Base-by-base conservation (phyloP, 805 yeast genomes). In the Starmera quercuum region DNA sequence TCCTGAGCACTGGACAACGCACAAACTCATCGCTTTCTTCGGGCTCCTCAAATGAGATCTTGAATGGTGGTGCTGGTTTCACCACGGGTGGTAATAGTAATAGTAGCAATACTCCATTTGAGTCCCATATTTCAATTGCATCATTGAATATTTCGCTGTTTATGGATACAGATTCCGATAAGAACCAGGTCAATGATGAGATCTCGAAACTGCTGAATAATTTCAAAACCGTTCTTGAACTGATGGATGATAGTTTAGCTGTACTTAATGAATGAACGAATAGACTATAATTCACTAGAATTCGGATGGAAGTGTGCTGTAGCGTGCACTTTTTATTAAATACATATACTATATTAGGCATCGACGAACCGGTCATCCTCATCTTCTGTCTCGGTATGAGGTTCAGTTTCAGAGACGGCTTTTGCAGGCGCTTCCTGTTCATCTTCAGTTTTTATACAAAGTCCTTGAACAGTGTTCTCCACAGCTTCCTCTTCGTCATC, bases 241-340 rank as follows among this genome's bases (percentile, higher is more conserved):
- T 47, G 3, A 42, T 60, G 39, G 61, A 53, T 30, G 61, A 56
- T 24, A 59, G 53, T 29, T 32, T 54, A 14, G 26, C 26, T 23
- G 39, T 41, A 16, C 33, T 47, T 36, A 41, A 37, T 18, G 54
- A 49, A 34, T 52, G 9, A 9, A 12, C 9, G n/a, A n/a, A n/a
- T n/a, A n/a, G n/a, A n/a, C n/a, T n/a, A n/a, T n/a, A n/a, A n/a
- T n/a, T n/a, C n/a, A n/a, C n/a, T n/a, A n/a, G n/a, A n/a, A n/a
- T n/a, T n/a, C n/a, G n/a, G n/a, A n/a, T n/a, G n/a, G n/a, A 21
- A 9, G 23, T 9, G 11, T 21, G 11, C 23, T 9, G 23, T 9
- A 9, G 11, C 11, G 11, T 21, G 23, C 8, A 11, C 11, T 21
- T 21, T 11, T 21, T 9, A 21, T 21, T 8, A 21, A 21, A 21